phyloP scores from a whole-genome alignment of 1,284 basidiomycete species.

The Naganishia sp. region DNA sequence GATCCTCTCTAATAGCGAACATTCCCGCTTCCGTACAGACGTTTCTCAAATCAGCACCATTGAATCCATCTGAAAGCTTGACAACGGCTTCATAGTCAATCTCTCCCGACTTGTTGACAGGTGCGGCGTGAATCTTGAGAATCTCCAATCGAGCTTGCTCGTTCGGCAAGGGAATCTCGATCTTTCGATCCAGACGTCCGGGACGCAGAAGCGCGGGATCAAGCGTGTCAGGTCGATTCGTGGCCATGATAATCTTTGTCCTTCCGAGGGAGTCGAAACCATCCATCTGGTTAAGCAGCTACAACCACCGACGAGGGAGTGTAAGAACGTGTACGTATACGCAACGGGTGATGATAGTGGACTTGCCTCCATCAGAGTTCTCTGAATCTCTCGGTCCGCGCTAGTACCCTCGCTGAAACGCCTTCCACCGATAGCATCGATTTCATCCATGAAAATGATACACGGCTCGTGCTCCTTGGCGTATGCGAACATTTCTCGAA shows the following conservation, averaged over 20 bases:
- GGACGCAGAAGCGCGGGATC: slow-evolving; percentile 96
- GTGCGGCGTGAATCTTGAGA: slow-evolving; percentile 92
- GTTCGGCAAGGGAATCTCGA: slow-evolving; percentile 96
- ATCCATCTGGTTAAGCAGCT: slow-evolving; percentile 99
- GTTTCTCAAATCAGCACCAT: slow-evolving; percentile 93
- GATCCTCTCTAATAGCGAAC: slow-evolving; percentile 97
- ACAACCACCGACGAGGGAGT: background rate
- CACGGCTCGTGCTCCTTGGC: slow-evolving; percentile 96
- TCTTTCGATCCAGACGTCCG: slow-evolving; percentile 94
- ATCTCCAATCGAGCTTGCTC: slow-evolving; percentile 94
- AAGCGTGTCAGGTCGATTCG: slow-evolving; percentile 93
- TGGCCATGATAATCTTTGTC: slow-evolving; percentile 99
- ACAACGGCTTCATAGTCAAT: slow-evolving; percentile 97
- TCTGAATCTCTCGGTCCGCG: slow-evolving; percentile 97
- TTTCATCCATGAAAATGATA: slow-evolving; percentile 73
- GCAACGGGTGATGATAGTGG: background rate
- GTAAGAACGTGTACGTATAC: background rate
- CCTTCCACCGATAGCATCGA: slow-evolving; percentile 93
- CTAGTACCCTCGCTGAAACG: slow-evolving; percentile 97
- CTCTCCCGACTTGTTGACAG: slow-evolving; percentile 91
- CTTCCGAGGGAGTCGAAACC: slow-evolving; percentile 95
- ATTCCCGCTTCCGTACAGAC: slow-evolving; percentile 98
- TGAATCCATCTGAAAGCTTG: slow-evolving; percentile 92
- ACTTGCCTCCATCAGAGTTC: slow-evolving; percentile 94
- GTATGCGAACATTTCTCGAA: slow-evolving; percentile 98